Evolutionary conservation across 805 yeast species (phyloP), one percentile per base, ranked within the genome.

Genomic region (Yarrowia sp.): DNA sequence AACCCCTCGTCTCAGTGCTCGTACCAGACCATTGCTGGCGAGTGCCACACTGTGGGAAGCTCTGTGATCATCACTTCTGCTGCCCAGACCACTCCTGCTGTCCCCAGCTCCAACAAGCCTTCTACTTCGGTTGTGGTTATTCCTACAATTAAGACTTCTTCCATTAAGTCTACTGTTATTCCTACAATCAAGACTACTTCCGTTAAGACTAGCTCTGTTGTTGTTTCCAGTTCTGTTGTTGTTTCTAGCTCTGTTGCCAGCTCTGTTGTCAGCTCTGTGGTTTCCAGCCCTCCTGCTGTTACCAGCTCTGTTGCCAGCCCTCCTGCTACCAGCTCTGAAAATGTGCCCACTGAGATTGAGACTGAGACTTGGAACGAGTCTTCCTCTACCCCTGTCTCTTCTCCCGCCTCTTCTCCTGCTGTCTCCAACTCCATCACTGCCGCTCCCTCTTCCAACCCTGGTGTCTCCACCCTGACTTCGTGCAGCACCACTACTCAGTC

Each of bases 401-500:
- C 30, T 26, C 8, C 30, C 8, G 8, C 8, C 8, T 26, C 30
- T 8, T 26, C 52, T 26, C 21, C 33, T 26, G 28, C 9, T 14
- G 32, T 3, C 6, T 24, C 33, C 19, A n/a, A 22, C 35, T 3
- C 43, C 3, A 14, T n/a, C 6, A 49, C 56, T 16, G 9, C 56
- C 9, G 4, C 56, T 7, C 44, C 59, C 9, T 21, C 56, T 2
- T 28, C 56, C 8, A 1, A 5, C 5, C 4, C 40, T 49, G 40
- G 9, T 16, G 40, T 9, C 6, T 2, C 56, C 9, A 49, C 56
- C 11, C 3, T 49, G n/a, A 49, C 59, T 17, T 36, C 59, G 14
- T 52, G 59, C 11, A 36, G 44, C 44, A 52, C 59, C n/a, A 33
- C 21, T 12, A 52, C 59, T n/a, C 44, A 35, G 33, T 33, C 59